phyloP scores from a whole-genome alignment of 2,329 filamentous ascomycete species.

The Falciphora oryzae region DNA sequence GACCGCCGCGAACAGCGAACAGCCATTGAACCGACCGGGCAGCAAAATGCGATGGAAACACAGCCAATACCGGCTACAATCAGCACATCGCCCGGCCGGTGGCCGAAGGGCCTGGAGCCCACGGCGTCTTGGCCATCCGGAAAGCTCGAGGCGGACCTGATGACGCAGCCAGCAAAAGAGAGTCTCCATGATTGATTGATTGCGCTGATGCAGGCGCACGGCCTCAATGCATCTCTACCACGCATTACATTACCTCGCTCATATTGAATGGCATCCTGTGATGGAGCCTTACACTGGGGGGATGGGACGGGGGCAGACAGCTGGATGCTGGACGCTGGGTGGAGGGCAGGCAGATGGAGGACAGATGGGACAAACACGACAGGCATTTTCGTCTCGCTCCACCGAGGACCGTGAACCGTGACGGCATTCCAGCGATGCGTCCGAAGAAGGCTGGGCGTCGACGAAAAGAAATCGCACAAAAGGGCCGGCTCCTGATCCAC shows the following conservation, averaged over 20 bases:
- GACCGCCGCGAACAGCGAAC: no score
- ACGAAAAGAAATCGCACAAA: constrained; percentile 4
- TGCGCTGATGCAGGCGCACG: not conserved
- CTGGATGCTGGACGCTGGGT: no score
- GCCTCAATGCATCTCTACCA: not conserved
- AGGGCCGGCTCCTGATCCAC: not conserved
- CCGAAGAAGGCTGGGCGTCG: not conserved
- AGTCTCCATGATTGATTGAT: not conserved
- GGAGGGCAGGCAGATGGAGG: not conserved
- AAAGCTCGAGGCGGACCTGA: not conserved
- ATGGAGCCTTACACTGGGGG: no score
- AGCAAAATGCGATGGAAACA: not conserved
- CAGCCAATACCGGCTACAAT: not conserved
- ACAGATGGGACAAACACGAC: not conserved
- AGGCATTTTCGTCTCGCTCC: not conserved
- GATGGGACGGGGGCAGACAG: no score
- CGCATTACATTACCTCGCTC: not conserved
- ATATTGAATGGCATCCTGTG: not conserved
- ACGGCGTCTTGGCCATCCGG: not conserved
- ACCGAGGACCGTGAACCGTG: not conserved
- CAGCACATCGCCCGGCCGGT: not conserved
- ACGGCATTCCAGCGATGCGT: not conserved
- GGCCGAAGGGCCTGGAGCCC: not conserved
- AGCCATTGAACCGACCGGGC: no score
- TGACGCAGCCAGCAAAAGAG: not conserved